Conservation (phyloP, 495 filamentous ascomycete species). For the Penicillium nucicola region DNA sequence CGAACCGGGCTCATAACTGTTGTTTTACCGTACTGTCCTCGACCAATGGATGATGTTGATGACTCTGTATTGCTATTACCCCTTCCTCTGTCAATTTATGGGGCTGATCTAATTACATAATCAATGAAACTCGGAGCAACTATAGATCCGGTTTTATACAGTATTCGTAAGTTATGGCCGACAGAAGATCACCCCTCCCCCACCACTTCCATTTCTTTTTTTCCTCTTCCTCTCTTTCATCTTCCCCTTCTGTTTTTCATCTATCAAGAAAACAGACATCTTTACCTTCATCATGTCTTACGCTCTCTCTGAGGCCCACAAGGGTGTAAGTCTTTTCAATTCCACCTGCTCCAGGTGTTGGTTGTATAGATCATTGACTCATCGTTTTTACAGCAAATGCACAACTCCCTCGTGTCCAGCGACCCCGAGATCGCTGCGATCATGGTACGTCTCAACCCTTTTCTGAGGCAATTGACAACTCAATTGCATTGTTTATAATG, state of each 20-base stretch:
- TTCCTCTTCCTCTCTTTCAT: conserved; percentile 8
- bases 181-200: conserved; percentile 21
- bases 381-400: conserved; percentile 68
- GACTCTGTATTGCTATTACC: too few relatives aligned
- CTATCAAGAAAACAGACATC: conserved; percentile 15
- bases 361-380: conserved; percentile 45
- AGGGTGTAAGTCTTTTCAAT: conserved; percentile 61
- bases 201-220: conserved; percentile 19
- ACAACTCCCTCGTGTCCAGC: conserved; percentile 76
- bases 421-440: conserved; percentile 92
- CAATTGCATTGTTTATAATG: neutral
- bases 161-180: too few relatives aligned
- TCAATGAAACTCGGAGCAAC: too few relatives aligned
- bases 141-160: too few relatives aligned
- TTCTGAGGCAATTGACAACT: neutral
- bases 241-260: conserved; percentile 6
- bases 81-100: too few relatives aligned
- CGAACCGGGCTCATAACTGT: too few relatives aligned
- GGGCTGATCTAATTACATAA: too few relatives aligned
- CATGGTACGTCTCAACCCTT: conserved; percentile 75
- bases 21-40: too few relatives aligned
- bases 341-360: conserved; percentile 1
- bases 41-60: too few relatives aligned
- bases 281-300: conserved; percentile 57
- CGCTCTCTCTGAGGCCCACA: conserved; percentile 84